phyloP scores from a whole-genome alignment of 1,284 basidiomycete species.

The Termitomyces sp. region DNA sequence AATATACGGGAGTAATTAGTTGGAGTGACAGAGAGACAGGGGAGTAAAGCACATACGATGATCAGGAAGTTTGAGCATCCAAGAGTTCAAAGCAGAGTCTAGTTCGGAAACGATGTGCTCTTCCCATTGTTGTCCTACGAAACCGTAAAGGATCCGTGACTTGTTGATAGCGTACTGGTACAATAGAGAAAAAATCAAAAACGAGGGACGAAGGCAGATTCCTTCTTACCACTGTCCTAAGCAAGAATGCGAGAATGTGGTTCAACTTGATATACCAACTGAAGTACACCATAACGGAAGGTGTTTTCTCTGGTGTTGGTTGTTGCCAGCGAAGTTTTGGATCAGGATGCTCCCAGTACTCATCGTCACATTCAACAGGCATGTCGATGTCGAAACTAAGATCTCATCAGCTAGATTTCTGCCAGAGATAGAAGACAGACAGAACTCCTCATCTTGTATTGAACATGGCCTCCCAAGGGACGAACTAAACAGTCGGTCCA shows the following conservation, averaged over 20 bases:
- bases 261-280: conserved; percentile 48
- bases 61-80: conserved; percentile 57
- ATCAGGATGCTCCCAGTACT: conserved; percentile 51
- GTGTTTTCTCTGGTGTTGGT: conserved; percentile 37
- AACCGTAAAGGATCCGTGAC: conserved; percentile 43
- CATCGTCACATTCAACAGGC: conserved; percentile 65
- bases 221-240: conserved; percentile 37
- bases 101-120: conserved; percentile 52
- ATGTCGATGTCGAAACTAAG: conserved; percentile 61
- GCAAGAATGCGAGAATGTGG: conserved; percentile 52
- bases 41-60: conserved; percentile 34
- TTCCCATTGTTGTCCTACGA: conserved; percentile 48
- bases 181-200: background rate
- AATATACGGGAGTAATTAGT: background rate
- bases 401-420: background rate
- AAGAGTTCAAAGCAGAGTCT: conserved; percentile 59
- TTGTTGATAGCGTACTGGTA: conserved; percentile 42
- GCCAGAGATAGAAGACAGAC: background rate
- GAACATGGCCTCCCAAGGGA: conserved; percentile 72
- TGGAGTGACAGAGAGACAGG: background rate
- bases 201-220: background rate
- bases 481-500: conserved; percentile 58
- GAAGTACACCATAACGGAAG: conserved; percentile 45
- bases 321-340: conserved; percentile 40
- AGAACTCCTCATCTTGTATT: conserved; percentile 74